phyloP scores from a whole-genome alignment of 1,284 basidiomycete species.

The Sanghuangporus baumii region DNA sequence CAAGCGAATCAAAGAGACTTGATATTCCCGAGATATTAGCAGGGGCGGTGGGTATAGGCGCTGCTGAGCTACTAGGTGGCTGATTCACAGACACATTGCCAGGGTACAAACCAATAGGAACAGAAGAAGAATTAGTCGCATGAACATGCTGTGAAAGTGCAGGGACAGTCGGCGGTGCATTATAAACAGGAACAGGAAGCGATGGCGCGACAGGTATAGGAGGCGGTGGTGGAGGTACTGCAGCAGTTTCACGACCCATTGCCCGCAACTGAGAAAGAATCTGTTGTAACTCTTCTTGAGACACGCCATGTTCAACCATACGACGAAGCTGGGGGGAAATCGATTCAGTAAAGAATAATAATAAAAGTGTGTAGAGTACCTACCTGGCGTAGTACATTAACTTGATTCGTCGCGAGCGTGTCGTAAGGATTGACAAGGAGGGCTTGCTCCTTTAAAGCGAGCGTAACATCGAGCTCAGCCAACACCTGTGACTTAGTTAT shows the following conservation, averaged over 20 bases:
- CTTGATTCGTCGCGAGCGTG: conserved; percentile 52
- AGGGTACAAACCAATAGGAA: conserved; percentile 22
- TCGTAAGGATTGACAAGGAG: conserved; percentile 67
- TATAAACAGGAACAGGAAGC: conserved; percentile 19
- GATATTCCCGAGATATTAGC: conserved; percentile 38
- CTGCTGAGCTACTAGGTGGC: conserved; percentile 7
- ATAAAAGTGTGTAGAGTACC: conserved; percentile 23
- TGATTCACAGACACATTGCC: conserved; percentile 20
- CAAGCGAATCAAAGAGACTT: conserved; percentile 56
- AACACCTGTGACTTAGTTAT: conserved; percentile 72
- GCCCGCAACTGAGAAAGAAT: conserved; percentile 74
- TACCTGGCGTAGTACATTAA: conserved; percentile 71
- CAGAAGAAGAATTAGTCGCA: conserved; percentile 22
- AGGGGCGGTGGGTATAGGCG: conserved; percentile 14
- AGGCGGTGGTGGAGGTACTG: conserved; percentile 33
- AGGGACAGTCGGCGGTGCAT: conserved; percentile 20
- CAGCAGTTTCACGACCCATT: conserved; percentile 40
- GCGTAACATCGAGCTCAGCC: conserved; percentile 72
- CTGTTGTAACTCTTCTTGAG: conserved; percentile 73
- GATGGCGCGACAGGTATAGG: conserved; percentile 22
- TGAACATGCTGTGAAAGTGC: conserved; percentile 23
- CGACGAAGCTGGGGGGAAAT: conserved; percentile 53
- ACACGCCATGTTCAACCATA: conserved; percentile 74
- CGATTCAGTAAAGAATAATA: neutral
- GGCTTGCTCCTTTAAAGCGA: conserved; percentile 68